These are phyloP conservation scores for Barbatosphaeria neglecta DNA, from an alignment of 495 filamentous ascomycete species.

Conservation along the genomic window DNA sequence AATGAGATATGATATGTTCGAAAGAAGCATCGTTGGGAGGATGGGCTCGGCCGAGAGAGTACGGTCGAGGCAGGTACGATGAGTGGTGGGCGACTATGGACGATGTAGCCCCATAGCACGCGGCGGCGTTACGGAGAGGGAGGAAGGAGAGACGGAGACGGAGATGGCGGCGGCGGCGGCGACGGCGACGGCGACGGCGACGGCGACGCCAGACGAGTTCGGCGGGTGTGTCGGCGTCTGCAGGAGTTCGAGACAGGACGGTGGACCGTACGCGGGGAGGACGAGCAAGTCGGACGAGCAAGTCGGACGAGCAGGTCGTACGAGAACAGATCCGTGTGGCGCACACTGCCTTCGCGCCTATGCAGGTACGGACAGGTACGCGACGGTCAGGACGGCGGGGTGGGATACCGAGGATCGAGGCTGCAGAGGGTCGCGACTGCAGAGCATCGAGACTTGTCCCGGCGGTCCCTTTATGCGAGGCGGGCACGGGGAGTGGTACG, in stretches of 20 bases:
- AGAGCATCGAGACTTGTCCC: too few relatives aligned
- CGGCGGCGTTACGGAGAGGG: neutral
- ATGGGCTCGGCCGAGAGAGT: conserved; percentile 19
- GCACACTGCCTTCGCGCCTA: neutral
- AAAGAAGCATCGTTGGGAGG: conserved; percentile 42
- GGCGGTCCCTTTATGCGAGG: conserved; percentile 1
- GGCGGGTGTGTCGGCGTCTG: too few relatives aligned
- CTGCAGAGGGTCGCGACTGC: conserved; percentile 1
- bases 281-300: too few relatives aligned
- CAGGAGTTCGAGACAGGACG: too few relatives aligned
- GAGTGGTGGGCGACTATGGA: conserved; percentile 25
- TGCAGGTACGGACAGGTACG: neutral
- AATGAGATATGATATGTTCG: conserved; percentile 24
- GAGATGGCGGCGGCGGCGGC: neutral
- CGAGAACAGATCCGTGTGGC: neutral
- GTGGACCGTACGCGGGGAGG: too few relatives aligned
- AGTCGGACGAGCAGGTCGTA: too few relatives aligned
- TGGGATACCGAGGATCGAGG: neutral
- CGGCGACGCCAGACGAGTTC: too few relatives aligned
- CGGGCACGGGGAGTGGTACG: neutral
- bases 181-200: too few relatives aligned
- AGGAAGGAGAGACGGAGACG: neutral
- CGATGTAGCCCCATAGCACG: conserved; percentile 21
- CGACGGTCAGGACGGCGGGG: neutral
- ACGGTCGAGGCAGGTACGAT: too few relatives aligned